Evolutionary conservation across 257 asterid genomes (phyloP).

Genomic region (Solanum medicagineum): DNA sequence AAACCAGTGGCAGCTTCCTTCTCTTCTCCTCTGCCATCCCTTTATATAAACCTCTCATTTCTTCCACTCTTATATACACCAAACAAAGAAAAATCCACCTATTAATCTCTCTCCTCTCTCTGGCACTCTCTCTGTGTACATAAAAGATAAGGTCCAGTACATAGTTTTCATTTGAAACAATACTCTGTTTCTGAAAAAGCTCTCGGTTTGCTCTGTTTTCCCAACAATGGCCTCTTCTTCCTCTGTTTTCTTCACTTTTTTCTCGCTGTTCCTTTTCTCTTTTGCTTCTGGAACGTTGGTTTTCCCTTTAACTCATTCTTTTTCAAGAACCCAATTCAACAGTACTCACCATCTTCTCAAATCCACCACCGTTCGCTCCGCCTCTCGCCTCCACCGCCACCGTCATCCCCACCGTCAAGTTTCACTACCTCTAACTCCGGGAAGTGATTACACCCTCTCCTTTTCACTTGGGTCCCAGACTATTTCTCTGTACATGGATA

Average conservation of each 20-base stretch:
- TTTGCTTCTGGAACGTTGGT: conserved; percentile 13
- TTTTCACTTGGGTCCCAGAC: conserved; percentile 58
- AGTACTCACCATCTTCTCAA: conserved; percentile 71
- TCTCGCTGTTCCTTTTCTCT: not conserved
- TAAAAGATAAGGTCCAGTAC: not conserved
- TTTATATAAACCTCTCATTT: not conserved
- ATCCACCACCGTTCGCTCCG: conserved; percentile 53
- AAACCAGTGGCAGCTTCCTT: conserved; percentile 5
- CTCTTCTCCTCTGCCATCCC: not conserved
- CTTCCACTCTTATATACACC: not conserved
- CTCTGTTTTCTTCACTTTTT: conserved; percentile 4
- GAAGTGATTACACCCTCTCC: conserved; percentile 76
- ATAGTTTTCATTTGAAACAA: not conserved
- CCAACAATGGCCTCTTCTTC: not conserved
- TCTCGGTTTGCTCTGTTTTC: conserved; percentile 3
- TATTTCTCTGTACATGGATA: conserved; percentile 82
- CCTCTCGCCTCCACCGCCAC: conserved; percentile 52
- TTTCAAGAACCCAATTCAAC: conserved; percentile 34
- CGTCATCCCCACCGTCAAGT: conserved; percentile 34
- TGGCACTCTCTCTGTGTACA: not conserved
- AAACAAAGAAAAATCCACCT: not conserved
- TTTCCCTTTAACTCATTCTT: conserved; percentile 62
- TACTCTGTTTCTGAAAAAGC: not conserved
- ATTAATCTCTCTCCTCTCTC: not conserved
- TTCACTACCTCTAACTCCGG: conserved; percentile 78